A percentile compares a stretch with the other conserved stretches of the same genome.
Evolutionary conservation across 164 flowering plant genomes (phyloP).

Genomic region (Aristolochia contorta): DNA sequence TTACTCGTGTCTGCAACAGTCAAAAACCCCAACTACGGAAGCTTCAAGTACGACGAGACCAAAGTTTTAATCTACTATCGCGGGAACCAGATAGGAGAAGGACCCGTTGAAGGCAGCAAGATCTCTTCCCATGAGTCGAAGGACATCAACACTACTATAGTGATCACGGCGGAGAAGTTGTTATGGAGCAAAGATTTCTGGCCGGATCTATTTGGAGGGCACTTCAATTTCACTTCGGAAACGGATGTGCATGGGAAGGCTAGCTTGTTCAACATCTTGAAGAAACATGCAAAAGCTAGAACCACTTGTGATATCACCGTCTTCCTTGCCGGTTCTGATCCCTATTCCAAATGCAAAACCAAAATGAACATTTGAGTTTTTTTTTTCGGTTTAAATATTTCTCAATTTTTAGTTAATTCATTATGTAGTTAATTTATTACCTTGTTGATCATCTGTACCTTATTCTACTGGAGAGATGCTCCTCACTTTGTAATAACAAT

Average conservation of each 20-base stretch:
- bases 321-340: neutral
- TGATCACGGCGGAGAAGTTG: conserved; percentile 18
- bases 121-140: conserved; percentile 20
- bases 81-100: conserved; percentile 24
- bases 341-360: conserved; percentile 18
- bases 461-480: too few relatives aligned
- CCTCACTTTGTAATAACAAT: too few relatives aligned
- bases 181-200: conserved; percentile 9
- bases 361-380: conserved; percentile 13
- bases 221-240: conserved; percentile 25
- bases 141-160: conserved; percentile 20
- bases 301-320: conserved; percentile 26
- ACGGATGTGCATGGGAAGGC: conserved; percentile 27
- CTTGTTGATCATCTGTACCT: too few relatives aligned
- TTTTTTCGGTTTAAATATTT: too few relatives aligned
- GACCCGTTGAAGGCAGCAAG: conserved; percentile 14
- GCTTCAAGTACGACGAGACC: conserved; percentile 21
- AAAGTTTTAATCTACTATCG: conserved; percentile 21
- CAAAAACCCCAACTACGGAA: conserved; percentile 32
- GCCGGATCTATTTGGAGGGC: conserved; percentile 15
- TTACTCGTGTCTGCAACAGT: conserved; percentile 19
- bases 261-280: conserved; percentile 20
- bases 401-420: too few relatives aligned
- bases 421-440: too few relatives aligned
- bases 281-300: conserved; percentile 17